These are phyloP conservation scores for Penicillium mononematosum DNA, from an alignment of 495 filamentous ascomycete genomes.

Conservation along the genomic window DNA sequence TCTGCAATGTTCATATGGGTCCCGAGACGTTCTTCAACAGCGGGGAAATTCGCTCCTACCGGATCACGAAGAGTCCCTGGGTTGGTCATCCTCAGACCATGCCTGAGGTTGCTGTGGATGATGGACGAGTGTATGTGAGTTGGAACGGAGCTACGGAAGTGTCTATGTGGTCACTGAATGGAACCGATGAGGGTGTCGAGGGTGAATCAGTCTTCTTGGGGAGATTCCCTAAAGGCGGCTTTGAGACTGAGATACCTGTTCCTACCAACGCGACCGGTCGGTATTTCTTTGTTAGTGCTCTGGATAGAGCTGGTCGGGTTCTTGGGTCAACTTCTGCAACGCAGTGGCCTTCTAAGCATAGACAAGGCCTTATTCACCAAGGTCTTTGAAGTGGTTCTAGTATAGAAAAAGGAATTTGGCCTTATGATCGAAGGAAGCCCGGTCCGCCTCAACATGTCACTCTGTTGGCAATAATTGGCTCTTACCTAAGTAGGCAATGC, in stretches of 20 bases:
- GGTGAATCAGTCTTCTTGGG: neutral
- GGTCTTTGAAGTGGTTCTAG: neutral
- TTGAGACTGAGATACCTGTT: neutral
- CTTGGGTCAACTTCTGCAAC: neutral
- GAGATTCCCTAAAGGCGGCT: neutral
- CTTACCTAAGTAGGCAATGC: neutral
- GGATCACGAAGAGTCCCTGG: slow-evolving; percentile 3
- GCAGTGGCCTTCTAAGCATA: neutral
- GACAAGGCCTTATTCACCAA: neutral
- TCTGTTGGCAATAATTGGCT: neutral
- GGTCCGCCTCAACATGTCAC: neutral
- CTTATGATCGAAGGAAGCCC: neutral
- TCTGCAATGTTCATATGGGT: slow-evolving; percentile 1
- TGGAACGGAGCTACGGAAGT: slow-evolving; percentile 55
- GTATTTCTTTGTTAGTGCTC: neutral
- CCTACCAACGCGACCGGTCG: neutral
- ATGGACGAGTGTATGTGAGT: slow-evolving; percentile 20
- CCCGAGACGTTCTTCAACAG: slow-evolving; percentile 1
- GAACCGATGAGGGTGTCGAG: neutral
- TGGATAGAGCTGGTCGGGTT: neutral
- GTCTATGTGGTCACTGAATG: slow-evolving; percentile 7
- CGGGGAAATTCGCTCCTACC: neutral
- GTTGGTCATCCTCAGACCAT: neutral
- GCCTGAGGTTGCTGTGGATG: slow-evolving; percentile 15
- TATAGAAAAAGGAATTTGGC: neutral